Conservation (phyloP, 2,329 filamentous ascomycete genomes). For the Sporothrix brasiliensis region DNA sequence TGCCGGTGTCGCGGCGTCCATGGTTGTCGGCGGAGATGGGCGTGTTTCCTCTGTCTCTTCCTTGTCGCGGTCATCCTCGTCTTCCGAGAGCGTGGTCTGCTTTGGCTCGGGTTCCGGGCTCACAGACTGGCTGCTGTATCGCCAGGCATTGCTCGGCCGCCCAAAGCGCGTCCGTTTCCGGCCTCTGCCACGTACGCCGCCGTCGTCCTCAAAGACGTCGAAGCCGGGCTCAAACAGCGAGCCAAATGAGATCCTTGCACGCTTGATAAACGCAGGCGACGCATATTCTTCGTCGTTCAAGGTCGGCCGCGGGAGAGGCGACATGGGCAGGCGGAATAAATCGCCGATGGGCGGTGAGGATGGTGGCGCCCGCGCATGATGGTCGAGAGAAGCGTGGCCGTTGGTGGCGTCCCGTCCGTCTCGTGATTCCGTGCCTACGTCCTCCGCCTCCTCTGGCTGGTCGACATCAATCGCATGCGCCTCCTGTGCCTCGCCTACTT, state of each 20-base stretch:
- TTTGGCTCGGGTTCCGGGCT: slow-evolving; percentile 62
- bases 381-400: background rate
- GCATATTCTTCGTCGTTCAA: slow-evolving; percentile 58
- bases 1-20: slow-evolving; percentile 17
- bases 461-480: slow-evolving; percentile 58
- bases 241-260: slow-evolving; percentile 69
- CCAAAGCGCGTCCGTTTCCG: slow-evolving; percentile 73
- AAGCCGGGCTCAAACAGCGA: slow-evolving; percentile 65
- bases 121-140: slow-evolving; percentile 69
- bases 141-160: slow-evolving; percentile 70
- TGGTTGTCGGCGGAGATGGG: slow-evolving; percentile 3
- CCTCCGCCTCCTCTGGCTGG: slow-evolving; percentile 40
- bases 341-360: slow-evolving; percentile 35
- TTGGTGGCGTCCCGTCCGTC: background rate
- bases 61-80: background rate
- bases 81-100: background rate
- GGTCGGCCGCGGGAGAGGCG: background rate
- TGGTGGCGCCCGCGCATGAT: background rate
- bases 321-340: background rate
- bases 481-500: slow-evolving; percentile 52
- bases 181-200: slow-evolving; percentile 59
- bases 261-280: slow-evolving; percentile 80
- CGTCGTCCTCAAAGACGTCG: slow-evolving; percentile 73
- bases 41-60: background rate
- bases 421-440: background rate